A percentile compares a stretch with the other conserved stretches of the same genome.
phyloP scores from a whole-genome alignment of 163 green algal genomes.

The Chlorella variabilis region DNA sequence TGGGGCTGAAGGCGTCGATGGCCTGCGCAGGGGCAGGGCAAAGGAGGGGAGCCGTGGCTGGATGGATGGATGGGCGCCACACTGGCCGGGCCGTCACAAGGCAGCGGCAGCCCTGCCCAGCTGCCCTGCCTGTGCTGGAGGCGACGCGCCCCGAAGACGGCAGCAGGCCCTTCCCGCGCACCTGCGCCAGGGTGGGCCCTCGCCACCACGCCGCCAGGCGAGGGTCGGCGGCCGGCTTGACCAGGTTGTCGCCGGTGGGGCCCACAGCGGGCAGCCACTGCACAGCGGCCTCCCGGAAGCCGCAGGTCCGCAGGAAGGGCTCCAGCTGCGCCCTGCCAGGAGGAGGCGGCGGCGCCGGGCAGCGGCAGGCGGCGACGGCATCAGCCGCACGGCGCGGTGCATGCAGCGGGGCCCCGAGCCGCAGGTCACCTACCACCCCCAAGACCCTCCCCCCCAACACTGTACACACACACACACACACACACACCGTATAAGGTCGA shows the following conservation, averaged over 20 bases:
- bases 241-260: conserved; percentile 87
- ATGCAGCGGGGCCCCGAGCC: no score
- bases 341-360: background rate
- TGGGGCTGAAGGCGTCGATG: conserved; percentile 84
- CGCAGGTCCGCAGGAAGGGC: conserved; percentile 85
- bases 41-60: background rate
- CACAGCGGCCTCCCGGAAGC: conserved; percentile 73
- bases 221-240: conserved; percentile 49
- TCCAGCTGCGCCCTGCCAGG: conserved; percentile 57
- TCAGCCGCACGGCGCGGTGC: no score
- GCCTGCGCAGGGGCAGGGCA: conserved; percentile 70
- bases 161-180: background rate
- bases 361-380: no score
- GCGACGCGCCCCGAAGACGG: no score
- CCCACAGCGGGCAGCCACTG: conserved; percentile 88
- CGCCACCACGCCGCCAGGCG: conserved; percentile 59
- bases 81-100: no score
- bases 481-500: conserved; percentile 74
- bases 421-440: no score
- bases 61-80: background rate
- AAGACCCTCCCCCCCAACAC: no score
- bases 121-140: no score
- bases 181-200: conserved; percentile 40
- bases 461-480: background rate
- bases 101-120: no score